Conservation (phyloP, 225 moss, liverwort and hornwort genomes). For the Physcomitrium patens region DNA sequence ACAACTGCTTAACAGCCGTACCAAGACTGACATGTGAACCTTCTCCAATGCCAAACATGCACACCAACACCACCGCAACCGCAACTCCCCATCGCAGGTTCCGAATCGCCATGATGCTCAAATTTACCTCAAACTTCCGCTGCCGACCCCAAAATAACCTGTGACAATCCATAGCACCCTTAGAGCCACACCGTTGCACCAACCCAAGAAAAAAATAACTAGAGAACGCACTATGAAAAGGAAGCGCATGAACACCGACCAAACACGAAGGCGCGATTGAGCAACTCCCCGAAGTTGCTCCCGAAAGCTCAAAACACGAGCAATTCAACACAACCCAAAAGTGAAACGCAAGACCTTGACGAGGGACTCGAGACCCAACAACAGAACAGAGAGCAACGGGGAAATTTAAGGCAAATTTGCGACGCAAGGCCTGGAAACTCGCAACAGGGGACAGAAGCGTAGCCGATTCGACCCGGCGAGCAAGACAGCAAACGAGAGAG, state of each 20-base stretch:
- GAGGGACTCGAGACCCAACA: too few species aligned
- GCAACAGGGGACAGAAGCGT: too few species aligned
- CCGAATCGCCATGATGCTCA: conserved; percentile 44
- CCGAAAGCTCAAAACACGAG: too few species aligned
- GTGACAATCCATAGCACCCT: background rate
- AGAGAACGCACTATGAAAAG: too few species aligned
- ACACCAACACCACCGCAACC: conserved; percentile 29
- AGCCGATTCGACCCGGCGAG: too few species aligned
- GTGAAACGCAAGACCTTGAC: too few species aligned
- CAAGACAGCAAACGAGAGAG: too few species aligned
- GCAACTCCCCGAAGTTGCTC: too few species aligned
- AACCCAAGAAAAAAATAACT: background rate
- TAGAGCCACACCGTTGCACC: background rate
- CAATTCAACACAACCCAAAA: too few species aligned
- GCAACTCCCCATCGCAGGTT: conserved; percentile 20
- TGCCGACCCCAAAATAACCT: conserved; percentile 24
- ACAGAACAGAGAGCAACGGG: too few species aligned
- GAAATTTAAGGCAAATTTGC: too few species aligned
- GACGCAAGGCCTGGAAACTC: too few species aligned
- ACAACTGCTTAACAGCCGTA: background rate
- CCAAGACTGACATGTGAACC: conserved; percentile 44
- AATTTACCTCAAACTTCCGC: background rate
- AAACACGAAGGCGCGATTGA: background rate
- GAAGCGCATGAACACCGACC: background rate
- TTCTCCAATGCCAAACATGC: conserved; percentile 36